A percentile compares a stretch with the other conserved stretches of the same genome.
These are phyloP conservation scores for Plasmodium blacklocki DNA, from an alignment of 169 alveolate genomes.

Conservation along the genomic window DNA sequence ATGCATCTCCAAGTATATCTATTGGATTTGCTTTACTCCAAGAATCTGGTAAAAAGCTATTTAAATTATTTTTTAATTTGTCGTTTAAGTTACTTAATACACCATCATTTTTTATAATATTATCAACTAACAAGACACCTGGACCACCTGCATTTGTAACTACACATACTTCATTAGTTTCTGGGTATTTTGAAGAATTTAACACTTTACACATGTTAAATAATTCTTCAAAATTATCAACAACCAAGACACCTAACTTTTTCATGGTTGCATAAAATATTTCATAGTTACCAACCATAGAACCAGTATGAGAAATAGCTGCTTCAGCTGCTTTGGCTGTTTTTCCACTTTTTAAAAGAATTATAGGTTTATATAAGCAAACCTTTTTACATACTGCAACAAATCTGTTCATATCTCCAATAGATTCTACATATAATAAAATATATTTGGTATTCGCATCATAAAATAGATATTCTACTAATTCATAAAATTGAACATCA, in stretches of 20 bases:
- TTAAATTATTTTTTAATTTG: constrained; percentile 72
- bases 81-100: constrained; percentile 77
- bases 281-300: constrained; percentile 87
- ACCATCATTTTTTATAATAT: constrained; percentile 79
- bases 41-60: constrained; percentile 82
- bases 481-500: constrained; percentile 81
- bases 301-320: constrained; percentile 89
- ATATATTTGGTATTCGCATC: constrained; percentile 82
- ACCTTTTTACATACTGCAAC: constrained; percentile 82
- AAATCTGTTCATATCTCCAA: constrained; percentile 85
- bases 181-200: constrained; percentile 79
- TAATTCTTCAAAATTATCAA: constrained; percentile 83
- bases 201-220: constrained; percentile 79
- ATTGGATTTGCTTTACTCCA: constrained; percentile 88
- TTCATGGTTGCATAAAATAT: constrained; percentile 84
- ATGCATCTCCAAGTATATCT: constrained; percentile 90
- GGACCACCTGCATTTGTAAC: constrained; percentile 90
- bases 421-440: constrained; percentile 85
- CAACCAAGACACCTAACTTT: constrained; percentile 84
- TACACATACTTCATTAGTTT: constrained; percentile 81
- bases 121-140: constrained; percentile 86
- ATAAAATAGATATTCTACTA: constrained; percentile 83
- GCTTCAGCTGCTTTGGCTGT: constrained; percentile 87
- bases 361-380: constrained; percentile 82
- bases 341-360: constrained; percentile 87